Conservation (phyloP, 192 early-diverging fungal genomes). For the Coemansia sp. region DNA sequence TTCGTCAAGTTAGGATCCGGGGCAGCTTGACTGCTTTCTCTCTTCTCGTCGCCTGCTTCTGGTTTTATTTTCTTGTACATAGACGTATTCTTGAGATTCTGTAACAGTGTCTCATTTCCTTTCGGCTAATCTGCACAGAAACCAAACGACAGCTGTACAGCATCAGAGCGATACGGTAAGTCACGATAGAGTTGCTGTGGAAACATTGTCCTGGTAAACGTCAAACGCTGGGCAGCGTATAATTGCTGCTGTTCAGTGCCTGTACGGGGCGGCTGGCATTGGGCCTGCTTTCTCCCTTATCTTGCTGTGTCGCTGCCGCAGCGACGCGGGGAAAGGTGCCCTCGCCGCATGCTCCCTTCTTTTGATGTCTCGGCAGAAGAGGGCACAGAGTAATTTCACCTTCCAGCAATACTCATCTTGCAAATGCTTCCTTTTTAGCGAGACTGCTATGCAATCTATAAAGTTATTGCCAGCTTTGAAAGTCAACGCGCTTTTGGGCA, state of each 20-base stretch:
- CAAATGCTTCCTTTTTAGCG: neutral
- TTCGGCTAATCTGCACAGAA: conserved; percentile 1
- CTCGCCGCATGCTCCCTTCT: neutral
- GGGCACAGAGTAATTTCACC: neutral
- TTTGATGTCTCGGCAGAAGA: neutral
- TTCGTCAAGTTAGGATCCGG: neutral
- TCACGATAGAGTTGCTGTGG: neutral
- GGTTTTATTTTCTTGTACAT: conserved; percentile 14
- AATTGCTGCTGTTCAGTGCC: neutral
- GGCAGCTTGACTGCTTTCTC: neutral
- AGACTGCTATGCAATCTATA: neutral
- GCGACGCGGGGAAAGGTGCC: neutral
- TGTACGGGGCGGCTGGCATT: too few relatives aligned
- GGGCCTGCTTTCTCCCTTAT: neutral
- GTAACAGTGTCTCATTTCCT: neutral
- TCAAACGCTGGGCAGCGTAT: neutral
- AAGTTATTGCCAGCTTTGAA: neutral
- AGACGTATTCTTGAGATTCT: conserved; percentile 8
- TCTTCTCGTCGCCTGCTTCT: conserved; percentile 3
- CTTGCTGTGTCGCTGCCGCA: neutral
- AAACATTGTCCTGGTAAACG: neutral
- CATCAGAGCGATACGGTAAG: neutral
- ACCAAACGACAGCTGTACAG: neutral
- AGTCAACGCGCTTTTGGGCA: conserved; percentile 6
- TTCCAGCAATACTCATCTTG: neutral